Conservation (phyloP, 139 green algal genomes). For the Tetratostichococcus sp. region DNA sequence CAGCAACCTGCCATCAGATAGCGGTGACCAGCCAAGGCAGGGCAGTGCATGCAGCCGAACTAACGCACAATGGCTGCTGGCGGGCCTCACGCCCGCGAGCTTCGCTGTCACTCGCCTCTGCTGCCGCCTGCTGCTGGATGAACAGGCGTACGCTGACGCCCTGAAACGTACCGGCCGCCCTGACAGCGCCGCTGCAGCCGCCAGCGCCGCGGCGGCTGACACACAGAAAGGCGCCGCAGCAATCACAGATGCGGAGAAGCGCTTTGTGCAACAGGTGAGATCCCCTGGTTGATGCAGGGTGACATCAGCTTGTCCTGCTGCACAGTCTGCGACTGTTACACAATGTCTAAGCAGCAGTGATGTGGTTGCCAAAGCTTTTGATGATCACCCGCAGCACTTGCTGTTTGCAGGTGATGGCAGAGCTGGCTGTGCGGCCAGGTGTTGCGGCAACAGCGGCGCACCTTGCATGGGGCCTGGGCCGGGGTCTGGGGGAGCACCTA, state of each 20-base stretch:
- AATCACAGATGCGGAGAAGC: conserved; percentile 9
- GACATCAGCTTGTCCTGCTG: no score
- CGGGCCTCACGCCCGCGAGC: background rate
- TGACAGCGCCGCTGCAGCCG: background rate
- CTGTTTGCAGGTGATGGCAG: conserved; percentile 3
- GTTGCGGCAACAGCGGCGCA: background rate
- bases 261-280: conserved; percentile 4
- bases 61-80: background rate
- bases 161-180: background rate
- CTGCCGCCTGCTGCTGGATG: background rate
- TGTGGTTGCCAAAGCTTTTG: no score
- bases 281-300: no score
- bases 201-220: background rate
- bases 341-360: background rate
- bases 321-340: no score
- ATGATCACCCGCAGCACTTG: no score
- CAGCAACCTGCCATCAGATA: no score
- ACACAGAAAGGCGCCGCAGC: background rate
- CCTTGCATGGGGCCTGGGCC: conserved; percentile 5
- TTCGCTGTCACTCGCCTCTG: background rate
- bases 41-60: no score
- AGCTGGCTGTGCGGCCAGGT: background rate
- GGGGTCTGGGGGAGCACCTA: conserved; percentile 28
- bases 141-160: background rate
- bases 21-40: no score